A percentile compares a stretch with the other conserved stretches of the same genome.
These are phyloP conservation scores for Verticillium longisporum DNA, from an alignment of 2,329 filamentous ascomycete genomes.

Conservation along the genomic window DNA sequence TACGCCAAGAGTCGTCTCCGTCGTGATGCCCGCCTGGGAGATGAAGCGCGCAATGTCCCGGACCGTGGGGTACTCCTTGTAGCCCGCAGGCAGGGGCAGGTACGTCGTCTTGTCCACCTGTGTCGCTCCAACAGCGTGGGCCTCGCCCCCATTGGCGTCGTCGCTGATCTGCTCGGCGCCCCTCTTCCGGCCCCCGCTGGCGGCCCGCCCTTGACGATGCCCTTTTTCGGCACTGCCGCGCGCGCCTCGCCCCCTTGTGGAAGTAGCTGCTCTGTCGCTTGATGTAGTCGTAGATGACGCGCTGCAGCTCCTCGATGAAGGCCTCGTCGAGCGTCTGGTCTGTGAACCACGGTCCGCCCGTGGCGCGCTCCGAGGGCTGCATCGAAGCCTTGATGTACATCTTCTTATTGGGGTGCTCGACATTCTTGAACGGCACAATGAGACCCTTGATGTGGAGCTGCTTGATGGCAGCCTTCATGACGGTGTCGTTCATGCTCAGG, in stretches of 20 bases:
- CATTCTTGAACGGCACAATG: conserved; percentile 84
- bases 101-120: conserved; percentile 27
- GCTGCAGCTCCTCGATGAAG: conserved; percentile 73
- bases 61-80: conserved; percentile 74
- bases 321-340: conserved; percentile 84
- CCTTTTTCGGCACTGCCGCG: conserved; percentile 48
- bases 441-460: conserved; percentile 74
- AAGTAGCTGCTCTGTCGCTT: conserved; percentile 65
- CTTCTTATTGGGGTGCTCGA: conserved; percentile 84
- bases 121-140: conserved; percentile 17
- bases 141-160: conserved; percentile 12
- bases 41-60: conserved; percentile 71
- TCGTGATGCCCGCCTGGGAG: conserved; percentile 61
- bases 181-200: conserved; percentile 42
- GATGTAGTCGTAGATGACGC: conserved; percentile 67
- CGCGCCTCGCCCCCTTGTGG: conserved; percentile 26
- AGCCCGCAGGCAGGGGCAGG: conserved; percentile 56
- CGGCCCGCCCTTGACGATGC: conserved; percentile 42
- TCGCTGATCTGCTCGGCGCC: conserved; percentile 38
- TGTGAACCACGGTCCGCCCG: conserved; percentile 90
- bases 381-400: conserved; percentile 92
- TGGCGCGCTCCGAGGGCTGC: conserved; percentile 80
- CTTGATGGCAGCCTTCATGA: conserved; percentile 76
- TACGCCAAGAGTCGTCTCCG: conserved; percentile 62
- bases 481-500: conserved; percentile 76